Evolutionary conservation across 2,329 filamentous ascomycete genomes (phyloP).

Genomic region (Fusarium udum): DNA sequence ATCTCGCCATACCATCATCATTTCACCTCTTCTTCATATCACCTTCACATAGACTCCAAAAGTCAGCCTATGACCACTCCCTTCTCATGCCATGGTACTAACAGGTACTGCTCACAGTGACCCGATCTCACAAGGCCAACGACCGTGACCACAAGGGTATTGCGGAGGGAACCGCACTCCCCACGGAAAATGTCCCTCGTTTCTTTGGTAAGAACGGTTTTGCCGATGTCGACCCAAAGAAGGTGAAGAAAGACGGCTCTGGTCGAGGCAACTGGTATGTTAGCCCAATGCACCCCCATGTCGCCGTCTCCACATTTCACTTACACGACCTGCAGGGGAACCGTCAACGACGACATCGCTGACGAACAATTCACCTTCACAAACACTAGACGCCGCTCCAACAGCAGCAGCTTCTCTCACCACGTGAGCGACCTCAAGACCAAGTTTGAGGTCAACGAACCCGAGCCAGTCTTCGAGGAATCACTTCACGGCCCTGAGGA

Average conservation of each 20-base stretch:
- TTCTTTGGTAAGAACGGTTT: constrained; percentile 93
- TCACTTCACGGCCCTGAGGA: constrained; percentile 76
- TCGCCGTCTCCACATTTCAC: neutral
- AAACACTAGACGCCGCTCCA: constrained; percentile 91
- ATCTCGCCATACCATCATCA: constrained; percentile 6
- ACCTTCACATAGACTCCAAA: constrained; percentile 9
- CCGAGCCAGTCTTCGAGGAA: constrained; percentile 93
- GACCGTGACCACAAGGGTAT: constrained; percentile 88
- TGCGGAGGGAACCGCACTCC: constrained; percentile 75
- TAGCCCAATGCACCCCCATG: neutral
- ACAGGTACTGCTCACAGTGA: constrained; percentile 70
- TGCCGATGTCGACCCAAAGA: constrained; percentile 84
- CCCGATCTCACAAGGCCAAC: constrained; percentile 95
- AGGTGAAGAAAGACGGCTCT: constrained; percentile 95
- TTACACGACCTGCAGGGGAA: constrained; percentile 70
- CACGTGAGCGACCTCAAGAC: constrained; percentile 86
- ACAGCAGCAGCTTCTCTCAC: constrained; percentile 80
- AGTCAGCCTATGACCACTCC: constrained; percentile 29
- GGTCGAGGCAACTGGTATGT: constrained; percentile 94
- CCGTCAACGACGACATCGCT: constrained; percentile 81
- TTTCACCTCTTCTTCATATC: neutral
- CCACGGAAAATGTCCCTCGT: constrained; percentile 81
- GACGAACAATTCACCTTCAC: constrained; percentile 85
- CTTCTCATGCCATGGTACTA: neutral
- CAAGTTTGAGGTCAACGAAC: constrained; percentile 93